Evolutionary conservation across 352 stramenopile species (phyloP), one percentile per base, ranked within the genome.

Genomic region (Globisporangium orthogonon): DNA sequence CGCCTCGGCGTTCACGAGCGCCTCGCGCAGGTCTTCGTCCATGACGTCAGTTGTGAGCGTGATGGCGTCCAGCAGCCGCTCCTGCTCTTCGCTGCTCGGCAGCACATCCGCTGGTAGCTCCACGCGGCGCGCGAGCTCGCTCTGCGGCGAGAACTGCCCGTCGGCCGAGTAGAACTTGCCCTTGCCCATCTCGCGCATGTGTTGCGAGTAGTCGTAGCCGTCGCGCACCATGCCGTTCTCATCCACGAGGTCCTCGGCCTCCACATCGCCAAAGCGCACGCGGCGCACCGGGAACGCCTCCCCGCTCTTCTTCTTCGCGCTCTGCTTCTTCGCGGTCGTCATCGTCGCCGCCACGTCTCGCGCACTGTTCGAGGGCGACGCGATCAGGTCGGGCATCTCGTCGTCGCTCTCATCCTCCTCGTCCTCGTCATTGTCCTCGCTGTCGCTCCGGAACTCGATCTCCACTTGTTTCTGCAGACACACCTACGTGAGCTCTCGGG

Each of bases 141-240:
- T 80, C 43, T 73, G 67, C 31, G 70, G 74, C 57, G 79, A 69
- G 67, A 94, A 94, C 31, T 87, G 74, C 17, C 76, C 82, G 18
- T 74, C 78, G 46, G 74, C 73, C 46, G 78, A 87, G 66, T 94
- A 89, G 56, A 95, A 96, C 29, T 76, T 80, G 56, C 86, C 78
- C 46, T 90, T 72, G 43, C 88, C 89, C 70, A 96, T 96, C 63
- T 94, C 89, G 53, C 91, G 94, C 67, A 97, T 73, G 71, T 98
- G 91, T 67, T 96, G 74, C 60, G 80, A 67, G 71, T 98, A 98
- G 63, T 98, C 85, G 71, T 98, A 98, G 54, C 89, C 89, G 67
- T 98, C 91, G 60, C 95, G 84, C 30, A 83, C 73, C 58, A 97
- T 76, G 15, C 91, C 91, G 47, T 96, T 74, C 58, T 88, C 86